Evolutionary conservation across 1,284 basidiomycete genomes (phyloP), one percentile per base, ranked within the genome.

Genomic region (Ustilago hordei): DNA sequence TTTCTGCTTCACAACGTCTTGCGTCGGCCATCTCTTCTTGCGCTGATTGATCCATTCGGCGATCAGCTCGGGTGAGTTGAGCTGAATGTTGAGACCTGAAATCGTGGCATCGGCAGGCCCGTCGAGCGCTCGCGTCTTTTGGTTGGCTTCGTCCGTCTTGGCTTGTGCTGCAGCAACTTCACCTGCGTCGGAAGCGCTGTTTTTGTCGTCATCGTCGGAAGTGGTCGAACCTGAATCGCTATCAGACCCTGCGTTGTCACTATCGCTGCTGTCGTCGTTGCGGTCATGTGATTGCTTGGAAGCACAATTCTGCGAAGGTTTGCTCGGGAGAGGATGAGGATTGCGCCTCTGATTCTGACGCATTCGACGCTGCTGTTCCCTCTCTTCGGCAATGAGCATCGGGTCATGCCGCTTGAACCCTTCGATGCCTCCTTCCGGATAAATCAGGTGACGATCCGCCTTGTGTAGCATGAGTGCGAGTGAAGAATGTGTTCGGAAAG

Each of bases 11-110:
- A 86, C 78, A 11, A 80, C 78, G 0, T 64, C 55, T 11, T 66
- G 67, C 0, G 79, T 84, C 0, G 84, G 84, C 76, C 80, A 86
- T 34, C 84, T 70, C 54, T 86, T 86, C 55, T 80, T 79, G 17
- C 84, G 69, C 60, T 86, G 83, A n/a, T 60, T 68, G 50, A 83
- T 79, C 84, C 84, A 86, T 43, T 85, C 77, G n/a, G 71, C 75
- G 35, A 85, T 72, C 23, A 86, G 77, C 60, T 83, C 81, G 2
- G 84, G 84, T 31, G 83, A 81, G 62, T 80, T 62, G 28, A 86
- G 77, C 52, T 72, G 71, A 45, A 86, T 85, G 55, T 84, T 86
- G 47, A 86, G 82, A 5, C 84, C 84, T 9, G 75, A 55, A 17
- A 86, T 85, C 28, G 79, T 83, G 28, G 81, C 78, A 58, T 80